These are phyloP conservation scores for Hypoxylon sp. DNA, from an alignment of 2,329 filamentous ascomycete species.

Conservation along the genomic window DNA sequence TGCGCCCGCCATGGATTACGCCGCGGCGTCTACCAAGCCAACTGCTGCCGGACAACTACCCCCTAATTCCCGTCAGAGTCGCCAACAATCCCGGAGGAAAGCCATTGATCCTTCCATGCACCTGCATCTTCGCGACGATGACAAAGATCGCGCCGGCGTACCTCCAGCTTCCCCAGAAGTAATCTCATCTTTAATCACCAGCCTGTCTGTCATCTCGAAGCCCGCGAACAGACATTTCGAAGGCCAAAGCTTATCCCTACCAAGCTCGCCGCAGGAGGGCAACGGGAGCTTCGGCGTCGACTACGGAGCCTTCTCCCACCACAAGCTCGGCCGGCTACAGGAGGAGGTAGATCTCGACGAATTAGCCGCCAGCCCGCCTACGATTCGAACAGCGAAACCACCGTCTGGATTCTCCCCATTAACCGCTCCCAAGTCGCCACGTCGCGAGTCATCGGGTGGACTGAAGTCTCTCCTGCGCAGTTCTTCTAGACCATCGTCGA, in stretches of 20 bases:
- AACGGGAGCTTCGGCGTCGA: constrained; percentile 76
- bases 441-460: constrained; percentile 64
- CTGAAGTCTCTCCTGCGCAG: constrained; percentile 73
- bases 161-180: constrained; percentile 75
- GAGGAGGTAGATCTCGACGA: constrained; percentile 69
- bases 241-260: constrained; percentile 60
- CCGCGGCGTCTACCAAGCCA: constrained; percentile 35
- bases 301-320: constrained; percentile 75
- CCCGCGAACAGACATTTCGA: constrained; percentile 81
- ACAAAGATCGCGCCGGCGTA: constrained; percentile 50
- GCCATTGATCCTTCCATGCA: constrained; percentile 53
- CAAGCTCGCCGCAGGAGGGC: constrained; percentile 58
- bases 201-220: constrained; percentile 75
- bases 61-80: constrained; percentile 52
- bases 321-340: constrained; percentile 62
- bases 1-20: constrained; percentile 46
- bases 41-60: constrained; percentile 44
- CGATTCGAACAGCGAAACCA: constrained; percentile 85
- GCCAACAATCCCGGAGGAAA: constrained; percentile 54
- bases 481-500: constrained; percentile 72
- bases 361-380: constrained; percentile 74
- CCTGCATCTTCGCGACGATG: constrained; percentile 49
- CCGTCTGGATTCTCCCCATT: constrained; percentile 81
- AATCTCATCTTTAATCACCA: constrained; percentile 79
- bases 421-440: constrained; percentile 72